Evolutionary conservation across 345 rosid species (phyloP), one percentile per base, ranked within the genome.

Genomic region (Salix arbutifolia): DNA sequence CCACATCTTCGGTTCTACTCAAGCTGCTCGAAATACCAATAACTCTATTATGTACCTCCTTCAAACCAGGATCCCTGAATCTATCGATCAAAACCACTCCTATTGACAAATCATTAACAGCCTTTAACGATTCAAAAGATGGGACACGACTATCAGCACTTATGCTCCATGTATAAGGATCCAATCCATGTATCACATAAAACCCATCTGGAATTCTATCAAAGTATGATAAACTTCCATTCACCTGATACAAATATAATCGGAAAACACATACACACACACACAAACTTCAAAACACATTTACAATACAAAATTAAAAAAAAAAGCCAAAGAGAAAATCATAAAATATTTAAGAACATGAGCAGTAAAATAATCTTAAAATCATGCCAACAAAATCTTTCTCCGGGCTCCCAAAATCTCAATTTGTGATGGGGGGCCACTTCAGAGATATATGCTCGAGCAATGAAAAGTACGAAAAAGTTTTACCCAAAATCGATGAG

Each of bases 141-240:
- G 83, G 83, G 56, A 80, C 44, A 33, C 23, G 46, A 30, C 77
- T 62, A 66, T 80, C 83, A 28, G 76, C 61, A 46, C 83, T 76
- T 67, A 80, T 18, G 31, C 70, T 71, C 83, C 83, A 80, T 19
- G 72, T 61, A 56, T 80, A 80, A 40, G 83, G 79, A 76, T 80
- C 83, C 79, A 80, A 46, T 4, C 83, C 83, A 71, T 76, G 69
- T 26, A 80, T 72, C 21, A 68, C 40, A 72, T 80, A 80, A 64
- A 80, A 80, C 64, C 83, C 83, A 72, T 80, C 80, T 37, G 79
- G 83, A 30, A 80, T 76, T 67, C 70, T 71, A 48, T 80, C 80
- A 44, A 19, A 72, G 52, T 75, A 80, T 58, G 77, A 71, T 17
- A 80, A 68, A 58, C 76, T 40, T 28, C 83, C 83, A 71, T 76